phyloP scores from a whole-genome alignment of 140 eudicot species.

The Anethum foeniculum region DNA sequence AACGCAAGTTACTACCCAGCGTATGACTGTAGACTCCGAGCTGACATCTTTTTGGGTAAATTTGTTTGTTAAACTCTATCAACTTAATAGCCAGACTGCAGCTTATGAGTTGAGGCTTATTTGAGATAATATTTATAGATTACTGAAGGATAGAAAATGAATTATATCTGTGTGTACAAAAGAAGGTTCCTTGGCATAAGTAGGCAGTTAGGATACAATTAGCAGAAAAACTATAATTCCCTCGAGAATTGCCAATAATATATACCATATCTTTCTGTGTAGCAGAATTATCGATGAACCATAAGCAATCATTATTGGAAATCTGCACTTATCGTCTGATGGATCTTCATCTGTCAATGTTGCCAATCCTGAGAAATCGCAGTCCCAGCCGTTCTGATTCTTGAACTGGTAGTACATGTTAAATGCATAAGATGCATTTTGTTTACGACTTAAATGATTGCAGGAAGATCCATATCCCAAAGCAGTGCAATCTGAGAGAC shows the following conservation, averaged over 20 bases:
- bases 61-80: background rate
- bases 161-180: background rate
- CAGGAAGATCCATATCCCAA: conserved; percentile 88
- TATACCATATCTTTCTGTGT: conserved; percentile 38
- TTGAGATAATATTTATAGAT: background rate
- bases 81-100: background rate
- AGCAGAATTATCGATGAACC: conserved; percentile 44
- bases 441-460: conserved; percentile 32
- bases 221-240: conserved; percentile 68
- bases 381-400: conserved; percentile 62
- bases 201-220: conserved; percentile 33
- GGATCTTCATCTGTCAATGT: conserved; percentile 65
- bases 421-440: conserved; percentile 82
- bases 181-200: background rate
- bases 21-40: too few species aligned
- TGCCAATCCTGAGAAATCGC: conserved; percentile 76
- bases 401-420: conserved; percentile 92
- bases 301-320: conserved; percentile 77
- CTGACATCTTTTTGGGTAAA: background rate
- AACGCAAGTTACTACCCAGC: background rate
- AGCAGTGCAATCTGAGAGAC: conserved; percentile 80
- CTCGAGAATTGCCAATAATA: conserved; percentile 44
- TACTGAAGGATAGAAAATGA: background rate
- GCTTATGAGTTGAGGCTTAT: background rate
- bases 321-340: conserved; percentile 53